Base-by-base conservation (phyloP, 2,329 filamentous ascomycete genomes). In the Scedosporium minutisporum region DNA sequence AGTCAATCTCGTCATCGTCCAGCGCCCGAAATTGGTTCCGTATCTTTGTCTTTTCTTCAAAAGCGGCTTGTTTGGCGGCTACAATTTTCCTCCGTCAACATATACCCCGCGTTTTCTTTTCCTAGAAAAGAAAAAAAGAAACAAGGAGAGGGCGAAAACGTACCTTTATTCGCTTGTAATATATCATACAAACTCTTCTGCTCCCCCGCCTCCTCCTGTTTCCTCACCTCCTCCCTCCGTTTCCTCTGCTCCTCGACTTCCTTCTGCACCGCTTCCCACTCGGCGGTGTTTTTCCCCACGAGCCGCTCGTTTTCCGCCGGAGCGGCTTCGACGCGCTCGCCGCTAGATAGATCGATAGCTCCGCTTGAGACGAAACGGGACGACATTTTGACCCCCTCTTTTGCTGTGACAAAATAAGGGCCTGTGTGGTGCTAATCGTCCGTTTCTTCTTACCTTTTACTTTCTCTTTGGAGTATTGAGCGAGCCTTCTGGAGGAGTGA, bases 21-120 rank as follows among this genome's bases (percentile, higher is more conserved):
- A 95, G 80, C 3, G 87, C 80, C 46, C 87, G 84, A 71, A 92
- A 93, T 76, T 93, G 90, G 69, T 93, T 90, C 69, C 85, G 84
- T 61, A 93, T 77, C 66, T 82, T 82, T 65, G 81, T 82, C 65
- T 87, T 80, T 73, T 93, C 90, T 72, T 92, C 90, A 72, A 92
- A 91, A 7, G 87, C 89, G 21, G 90, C 89, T 75, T 93, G 88
- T 74, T 93, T 93, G 63, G 89, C 88, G 66, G 87, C 89, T 88
- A 63, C 61, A 29, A 16, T 44, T 58, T 3, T 25, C 60, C 33
- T 46, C 46, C 61, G 60, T 33, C 23, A 51, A 9, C 41, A 57
- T 10, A 9, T 48, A 23, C 5, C 10, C 41, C 16, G n/a, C n/a
- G n/a, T n/a, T n/a, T n/a, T 21, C 60, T n/a, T 55, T 61, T 3